Percentiles rank a stretch among this genome's conserved stretches.
Evolutionary conservation across 164 flowering plant species (phyloP).

Genomic region (Santalum album): DNA sequence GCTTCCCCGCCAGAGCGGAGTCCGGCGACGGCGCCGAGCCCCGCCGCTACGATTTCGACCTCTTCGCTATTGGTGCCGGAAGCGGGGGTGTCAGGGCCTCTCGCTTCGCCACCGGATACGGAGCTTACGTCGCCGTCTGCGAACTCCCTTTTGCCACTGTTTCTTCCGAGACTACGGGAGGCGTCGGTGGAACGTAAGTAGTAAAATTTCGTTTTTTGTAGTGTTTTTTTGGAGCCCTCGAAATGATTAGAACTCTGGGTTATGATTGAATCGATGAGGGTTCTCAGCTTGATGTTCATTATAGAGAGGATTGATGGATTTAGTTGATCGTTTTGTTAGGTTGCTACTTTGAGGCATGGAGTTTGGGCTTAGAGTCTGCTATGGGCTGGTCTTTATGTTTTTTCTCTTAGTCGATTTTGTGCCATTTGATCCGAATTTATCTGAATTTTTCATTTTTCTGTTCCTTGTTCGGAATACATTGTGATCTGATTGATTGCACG

Average conservation of each 20-base stretch:
- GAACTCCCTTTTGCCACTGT: constrained; percentile 86
- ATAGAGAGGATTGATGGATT: too few relatives aligned
- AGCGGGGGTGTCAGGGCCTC: constrained; percentile 81
- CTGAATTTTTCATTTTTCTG: too few relatives aligned
- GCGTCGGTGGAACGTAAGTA: constrained; percentile 95
- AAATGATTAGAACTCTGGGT: not conserved
- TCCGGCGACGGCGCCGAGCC: constrained; percentile 47
- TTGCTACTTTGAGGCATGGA: too few relatives aligned
- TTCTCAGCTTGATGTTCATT: too few relatives aligned
- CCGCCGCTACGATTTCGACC: constrained; percentile 53
- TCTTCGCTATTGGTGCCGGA: constrained; percentile 78
- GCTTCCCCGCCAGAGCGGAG: constrained; percentile 29
- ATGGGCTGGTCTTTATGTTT: too few relatives aligned
- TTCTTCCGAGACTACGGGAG: constrained; percentile 79
- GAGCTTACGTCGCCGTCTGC: constrained; percentile 76
- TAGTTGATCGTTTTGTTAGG: too few relatives aligned
- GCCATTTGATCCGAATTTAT: too few relatives aligned
- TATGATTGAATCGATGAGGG: too few relatives aligned
- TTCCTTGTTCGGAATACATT: too few relatives aligned
- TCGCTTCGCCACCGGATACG: constrained; percentile 60
- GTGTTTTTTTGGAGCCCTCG: not conserved
- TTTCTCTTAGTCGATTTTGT: too few relatives aligned
- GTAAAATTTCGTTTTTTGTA: not conserved
- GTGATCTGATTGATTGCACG: too few relatives aligned
- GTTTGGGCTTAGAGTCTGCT: too few relatives aligned